Evolutionary conservation across 1,284 basidiomycete species (phyloP), one percentile per base, ranked within the genome.

Genomic region (Stereum hirsutum): DNA sequence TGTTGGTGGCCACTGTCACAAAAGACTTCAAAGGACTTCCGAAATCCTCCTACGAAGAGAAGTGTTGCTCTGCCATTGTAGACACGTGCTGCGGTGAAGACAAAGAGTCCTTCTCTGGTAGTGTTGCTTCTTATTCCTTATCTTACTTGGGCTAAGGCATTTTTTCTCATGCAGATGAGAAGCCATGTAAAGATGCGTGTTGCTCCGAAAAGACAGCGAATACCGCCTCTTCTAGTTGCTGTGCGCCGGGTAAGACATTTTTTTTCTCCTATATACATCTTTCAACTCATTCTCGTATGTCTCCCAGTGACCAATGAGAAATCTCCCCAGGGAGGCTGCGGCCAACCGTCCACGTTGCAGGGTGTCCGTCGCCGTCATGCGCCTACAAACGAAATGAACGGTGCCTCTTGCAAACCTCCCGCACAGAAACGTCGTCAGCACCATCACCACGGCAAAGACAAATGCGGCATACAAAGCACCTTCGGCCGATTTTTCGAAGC

Each of bases 401-500:
- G 5, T 10, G 12, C 26, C 30, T 37, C 26, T 19, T 5, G n/a
- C n/a, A n/a, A n/a, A n/a, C n/a, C n/a, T n/a, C n/a, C n/a, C n/a
- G n/a, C 35, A 3, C 45, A 17, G 20, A 20, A 23, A 23, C 40
- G 24, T 38, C 2, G 10, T 2, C 35, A 21, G 15, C 12, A 25
- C 4, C 34, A 3, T 14, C 31, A 27, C 20, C 20, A 23, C 17
- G 39, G 17, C 37, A 38, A 32, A 15, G 19, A 23, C 20, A 42
- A 24, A 20, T 49, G 45, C 28, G 39, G n/a, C 17, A 17, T 35
- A 12, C 39, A 43, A 21, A 30, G 19, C 28, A 41, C 43, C 11
- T 39, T 50, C 23, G 40, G 41, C 26, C 45, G 45, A 17, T 50
- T 49, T 32, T 49, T 43, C 21, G 48, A 49, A 32, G 45, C 41